A percentile compares a stretch with the other conserved stretches of the same genome.
phyloP scores from a whole-genome alignment of 208 protist genomes.

The Trypanosoma theileri region DNA sequence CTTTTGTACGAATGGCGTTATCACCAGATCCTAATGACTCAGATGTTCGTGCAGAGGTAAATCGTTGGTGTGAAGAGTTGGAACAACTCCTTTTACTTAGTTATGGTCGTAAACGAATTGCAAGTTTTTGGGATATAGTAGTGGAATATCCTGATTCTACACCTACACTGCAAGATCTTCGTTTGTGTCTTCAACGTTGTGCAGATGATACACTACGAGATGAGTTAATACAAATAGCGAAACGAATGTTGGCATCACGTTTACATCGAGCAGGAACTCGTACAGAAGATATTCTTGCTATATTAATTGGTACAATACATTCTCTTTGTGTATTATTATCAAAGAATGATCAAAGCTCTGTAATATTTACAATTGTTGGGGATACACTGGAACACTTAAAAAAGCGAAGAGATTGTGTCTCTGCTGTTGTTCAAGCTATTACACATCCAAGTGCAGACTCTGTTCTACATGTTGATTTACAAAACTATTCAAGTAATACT shows the following conservation, averaged over 20 bases:
- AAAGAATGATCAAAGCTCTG: constrained; percentile 72
- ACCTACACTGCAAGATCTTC: constrained; percentile 75
- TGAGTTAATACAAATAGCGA: constrained; percentile 59
- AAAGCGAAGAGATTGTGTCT: constrained; percentile 71
- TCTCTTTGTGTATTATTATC: constrained; percentile 75
- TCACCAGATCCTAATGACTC: constrained; percentile 25
- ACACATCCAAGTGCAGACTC: constrained; percentile 63
- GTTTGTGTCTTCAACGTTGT: constrained; percentile 61
- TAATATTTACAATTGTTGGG: constrained; percentile 69
- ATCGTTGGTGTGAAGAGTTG: constrained; percentile 71
- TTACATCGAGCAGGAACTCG: constrained; percentile 83
- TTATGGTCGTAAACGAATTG: constrained; percentile 63
- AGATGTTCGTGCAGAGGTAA: constrained; percentile 39
- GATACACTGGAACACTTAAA: constrained; percentile 82
- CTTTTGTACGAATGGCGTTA: constrained; percentile 66
- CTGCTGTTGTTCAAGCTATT: constrained; percentile 78
- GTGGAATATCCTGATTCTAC: constrained; percentile 85
- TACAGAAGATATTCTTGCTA: constrained; percentile 84
- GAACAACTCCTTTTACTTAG: constrained; percentile 49
- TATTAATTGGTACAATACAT: constrained; percentile 78
- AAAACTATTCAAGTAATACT: constrained; percentile 13
- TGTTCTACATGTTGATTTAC: constrained; percentile 30
- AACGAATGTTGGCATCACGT: constrained; percentile 61
- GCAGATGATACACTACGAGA: constrained; percentile 49
- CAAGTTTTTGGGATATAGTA: constrained; percentile 80